phyloP scores from a whole-genome alignment of 1,139 yeast species.

The Taiozyma sp. region DNA sequence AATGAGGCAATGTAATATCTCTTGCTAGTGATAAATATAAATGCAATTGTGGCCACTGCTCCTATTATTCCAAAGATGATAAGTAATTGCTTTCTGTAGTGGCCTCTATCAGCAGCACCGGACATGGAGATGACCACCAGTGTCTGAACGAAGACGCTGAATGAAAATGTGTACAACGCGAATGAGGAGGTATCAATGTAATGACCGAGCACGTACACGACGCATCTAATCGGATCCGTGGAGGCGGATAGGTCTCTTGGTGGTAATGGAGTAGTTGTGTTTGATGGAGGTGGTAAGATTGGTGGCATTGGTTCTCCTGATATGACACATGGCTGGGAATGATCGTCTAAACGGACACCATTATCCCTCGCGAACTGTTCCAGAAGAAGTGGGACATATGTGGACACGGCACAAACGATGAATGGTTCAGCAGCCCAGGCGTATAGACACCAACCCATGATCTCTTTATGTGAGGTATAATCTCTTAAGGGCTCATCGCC shows the following conservation, averaged over 20 bases:
- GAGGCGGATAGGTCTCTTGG: neutral
- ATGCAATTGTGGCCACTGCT: conserved; percentile 41
- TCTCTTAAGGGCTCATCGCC: conserved; percentile 1
- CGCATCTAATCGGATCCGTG: conserved; percentile 29
- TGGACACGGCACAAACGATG: conserved; percentile 65
- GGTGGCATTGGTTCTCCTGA: conserved; percentile 25
- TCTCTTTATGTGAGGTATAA: conserved; percentile 30
- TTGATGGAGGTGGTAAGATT: conserved; percentile 25
- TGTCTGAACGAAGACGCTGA: conserved; percentile 59
- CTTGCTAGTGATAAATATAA: conserved; percentile 34
- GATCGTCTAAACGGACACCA: conserved; percentile 53
- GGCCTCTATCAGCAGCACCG: conserved; percentile 58
- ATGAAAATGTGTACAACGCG: conserved; percentile 63
- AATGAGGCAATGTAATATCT: conserved; percentile 51
- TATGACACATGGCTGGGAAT: conserved; percentile 36
- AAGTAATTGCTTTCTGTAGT: conserved; percentile 45
- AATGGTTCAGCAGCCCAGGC: conserved; percentile 73
- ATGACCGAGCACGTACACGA: conserved; percentile 40
- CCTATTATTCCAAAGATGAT: conserved; percentile 52
- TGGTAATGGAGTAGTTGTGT: neutral
- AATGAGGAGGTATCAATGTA: conserved; percentile 63
- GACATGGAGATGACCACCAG: conserved; percentile 60
- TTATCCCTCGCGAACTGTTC: conserved; percentile 63
- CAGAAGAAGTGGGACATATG: conserved; percentile 59
- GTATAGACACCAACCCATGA: conserved; percentile 49